A percentile compares a stretch with the other conserved stretches of the same genome.
Evolutionary conservation across 1,139 yeast species (phyloP).

Genomic region (Kodamaea alishanica): DNA sequence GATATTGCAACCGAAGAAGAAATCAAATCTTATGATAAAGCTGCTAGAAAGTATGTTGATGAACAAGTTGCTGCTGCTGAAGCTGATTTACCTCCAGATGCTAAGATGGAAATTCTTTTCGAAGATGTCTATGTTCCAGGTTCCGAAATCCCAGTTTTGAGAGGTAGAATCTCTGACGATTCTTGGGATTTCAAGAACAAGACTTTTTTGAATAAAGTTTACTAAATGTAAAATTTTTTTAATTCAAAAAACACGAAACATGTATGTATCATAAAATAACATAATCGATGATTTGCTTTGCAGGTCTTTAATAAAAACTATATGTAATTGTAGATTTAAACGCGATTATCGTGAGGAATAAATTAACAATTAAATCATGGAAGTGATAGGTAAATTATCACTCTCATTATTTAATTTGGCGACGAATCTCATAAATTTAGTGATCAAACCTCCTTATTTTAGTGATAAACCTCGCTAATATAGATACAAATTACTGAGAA

Average conservation of each 20-base stretch:
- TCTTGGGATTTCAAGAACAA: conserved; percentile 80
- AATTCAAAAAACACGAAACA: background rate
- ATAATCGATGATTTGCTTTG: background rate
- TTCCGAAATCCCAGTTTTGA: conserved; percentile 82
- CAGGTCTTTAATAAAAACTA: background rate
- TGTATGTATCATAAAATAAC: background rate
- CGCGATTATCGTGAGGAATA: background rate
- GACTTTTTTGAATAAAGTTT: conserved; percentile 58
- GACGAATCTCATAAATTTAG: no score
- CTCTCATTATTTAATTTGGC: no score
- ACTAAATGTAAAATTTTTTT: conserved; percentile 21
- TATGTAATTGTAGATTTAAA: background rate
- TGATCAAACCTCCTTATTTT: no score
- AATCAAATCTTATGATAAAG: conserved; percentile 90
- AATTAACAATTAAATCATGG: no score
- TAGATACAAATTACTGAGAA: no score
- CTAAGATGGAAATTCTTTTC: conserved; percentile 88
- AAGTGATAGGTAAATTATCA: no score
- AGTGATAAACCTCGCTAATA: no score
- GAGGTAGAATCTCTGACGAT: conserved; percentile 96
- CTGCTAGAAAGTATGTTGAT: conserved; percentile 91
- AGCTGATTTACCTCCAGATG: conserved; percentile 92
- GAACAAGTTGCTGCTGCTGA: conserved; percentile 94
- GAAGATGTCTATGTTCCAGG: conserved; percentile 98
- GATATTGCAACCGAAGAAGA: conserved; percentile 90